Evolutionary conservation across 1,284 basidiomycete species (phyloP).

Genomic region (Filobasidium uniguttulatum): DNA sequence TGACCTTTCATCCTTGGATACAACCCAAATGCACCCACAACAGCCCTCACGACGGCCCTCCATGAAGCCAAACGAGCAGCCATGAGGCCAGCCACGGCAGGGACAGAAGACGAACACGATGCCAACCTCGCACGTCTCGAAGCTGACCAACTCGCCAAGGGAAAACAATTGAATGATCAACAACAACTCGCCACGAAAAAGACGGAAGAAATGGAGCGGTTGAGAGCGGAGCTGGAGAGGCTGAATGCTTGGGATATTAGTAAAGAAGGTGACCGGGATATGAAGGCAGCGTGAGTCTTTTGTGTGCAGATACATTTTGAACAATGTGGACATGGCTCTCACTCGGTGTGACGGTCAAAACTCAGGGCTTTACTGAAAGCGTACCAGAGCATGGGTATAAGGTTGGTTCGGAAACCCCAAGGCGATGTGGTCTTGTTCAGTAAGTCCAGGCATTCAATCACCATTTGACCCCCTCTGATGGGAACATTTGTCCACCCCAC

Average conservation of each 20-base stretch:
- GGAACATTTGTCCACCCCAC: not conserved
- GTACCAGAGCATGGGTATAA: not conserved
- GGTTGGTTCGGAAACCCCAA: not conserved
- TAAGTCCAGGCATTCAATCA: no score
- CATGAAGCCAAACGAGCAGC: not conserved
- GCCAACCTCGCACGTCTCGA: not conserved
- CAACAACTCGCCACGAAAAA: not conserved
- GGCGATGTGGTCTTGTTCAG: not conserved
- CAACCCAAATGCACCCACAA: no score
- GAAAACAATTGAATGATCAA: not conserved
- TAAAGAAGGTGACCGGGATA: not conserved
- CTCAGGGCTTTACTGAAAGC: not conserved
- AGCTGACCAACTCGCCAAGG: not conserved
- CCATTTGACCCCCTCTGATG: no score
- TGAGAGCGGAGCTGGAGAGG: not conserved
- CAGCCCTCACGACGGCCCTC: not conserved
- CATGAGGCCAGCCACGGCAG: not conserved
- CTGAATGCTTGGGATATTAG: not conserved
- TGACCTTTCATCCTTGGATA: no score
- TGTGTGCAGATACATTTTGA: not conserved
- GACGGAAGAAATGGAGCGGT: not conserved
- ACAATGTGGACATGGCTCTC: not conserved
- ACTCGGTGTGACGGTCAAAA: not conserved
- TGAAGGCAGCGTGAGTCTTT: not conserved
- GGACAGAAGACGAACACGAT: not conserved